phyloP scores from a whole-genome alignment of 2,329 filamentous ascomycete genomes.

The Aspergillus vadensis region DNA sequence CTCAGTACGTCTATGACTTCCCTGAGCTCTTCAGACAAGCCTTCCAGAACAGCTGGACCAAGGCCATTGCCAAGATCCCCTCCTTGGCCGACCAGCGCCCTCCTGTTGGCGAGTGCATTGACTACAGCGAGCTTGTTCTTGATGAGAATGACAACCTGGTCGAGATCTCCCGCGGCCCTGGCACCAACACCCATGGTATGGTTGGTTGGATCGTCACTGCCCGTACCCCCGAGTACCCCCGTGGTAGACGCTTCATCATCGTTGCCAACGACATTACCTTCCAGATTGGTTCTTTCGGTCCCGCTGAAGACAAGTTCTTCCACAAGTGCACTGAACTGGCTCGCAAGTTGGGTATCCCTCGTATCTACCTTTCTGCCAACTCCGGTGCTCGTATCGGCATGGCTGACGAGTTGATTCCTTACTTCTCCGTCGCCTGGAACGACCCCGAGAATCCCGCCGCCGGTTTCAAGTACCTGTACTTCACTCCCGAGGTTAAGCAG shows the following conservation, averaged over 20 bases:
- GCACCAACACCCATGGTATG: constrained; percentile 96
- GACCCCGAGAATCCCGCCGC: constrained; percentile 75
- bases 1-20: constrained; percentile 99
- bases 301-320: constrained; percentile 97
- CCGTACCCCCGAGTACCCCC: constrained; percentile 91
- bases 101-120: constrained; percentile 83
- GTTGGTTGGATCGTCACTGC: constrained; percentile 97
- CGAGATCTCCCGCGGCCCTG: constrained; percentile 91
- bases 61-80: constrained; percentile 72
- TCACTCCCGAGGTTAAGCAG: constrained; percentile 82
- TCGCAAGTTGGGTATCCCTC: constrained; percentile 88
- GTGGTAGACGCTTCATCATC: constrained; percentile 88
- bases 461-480: constrained; percentile 96
- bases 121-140: constrained; percentile 89
- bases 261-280: constrained; percentile 99
- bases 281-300: constrained; percentile 97
- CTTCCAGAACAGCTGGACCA: constrained; percentile 90
- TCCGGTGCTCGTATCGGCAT: constrained; percentile 96
- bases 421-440: constrained; percentile 98
- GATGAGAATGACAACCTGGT: constrained; percentile 90
- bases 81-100: constrained; percentile 78
- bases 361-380: constrained; percentile 97
- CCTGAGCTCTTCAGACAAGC: constrained; percentile 98
- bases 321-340: constrained; percentile 98
- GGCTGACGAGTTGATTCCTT: constrained; percentile 92